Percentiles rank a stretch among this genome's conserved stretches.
These are phyloP conservation scores for Phytophthora fragariaefolia DNA, from an alignment of 352 stramenopile species.

Conservation along the genomic window DNA sequence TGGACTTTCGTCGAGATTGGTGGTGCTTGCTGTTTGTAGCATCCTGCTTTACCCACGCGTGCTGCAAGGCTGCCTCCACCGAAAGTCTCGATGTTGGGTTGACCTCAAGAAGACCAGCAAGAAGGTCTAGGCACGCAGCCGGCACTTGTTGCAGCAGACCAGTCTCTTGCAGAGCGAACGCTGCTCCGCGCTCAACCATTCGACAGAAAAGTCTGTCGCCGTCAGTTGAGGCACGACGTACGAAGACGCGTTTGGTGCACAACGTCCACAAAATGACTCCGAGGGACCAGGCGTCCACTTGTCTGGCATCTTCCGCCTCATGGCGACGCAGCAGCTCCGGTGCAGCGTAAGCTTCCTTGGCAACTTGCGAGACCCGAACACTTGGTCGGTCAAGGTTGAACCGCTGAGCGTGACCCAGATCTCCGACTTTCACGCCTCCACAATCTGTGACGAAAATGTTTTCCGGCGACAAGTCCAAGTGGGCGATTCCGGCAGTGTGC, in stretches of 20 bases:
- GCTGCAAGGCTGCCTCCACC: constrained; percentile 53
- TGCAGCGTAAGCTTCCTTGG: constrained; percentile 74
- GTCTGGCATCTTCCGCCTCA: constrained; percentile 51
- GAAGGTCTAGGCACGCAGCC: constrained; percentile 44
- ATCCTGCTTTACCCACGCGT: constrained; percentile 54
- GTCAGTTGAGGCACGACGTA: constrained; percentile 46
- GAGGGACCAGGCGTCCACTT: constrained; percentile 75
- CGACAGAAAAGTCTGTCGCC: constrained; percentile 57
- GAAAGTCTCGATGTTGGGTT: constrained; percentile 56
- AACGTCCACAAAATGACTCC: constrained; percentile 76
- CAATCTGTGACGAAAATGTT: constrained; percentile 93
- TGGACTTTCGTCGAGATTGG: constrained; percentile 33
- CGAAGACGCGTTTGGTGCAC: constrained; percentile 66
- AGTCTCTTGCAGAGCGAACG: constrained; percentile 36
- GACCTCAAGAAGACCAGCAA: constrained; percentile 58
- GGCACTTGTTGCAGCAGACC: constrained; percentile 37
- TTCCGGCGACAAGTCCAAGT: constrained; percentile 95
- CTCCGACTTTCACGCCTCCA: constrained; percentile 83
- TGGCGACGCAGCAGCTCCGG: constrained; percentile 56
- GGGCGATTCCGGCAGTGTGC: constrained; percentile 85
- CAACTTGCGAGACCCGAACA: constrained; percentile 39
- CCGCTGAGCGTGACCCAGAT: constrained; percentile 87
- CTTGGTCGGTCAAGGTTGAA: constrained; percentile 33
- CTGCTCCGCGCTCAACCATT: constrained; percentile 43
- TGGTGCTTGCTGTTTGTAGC: constrained; percentile 7